Percentiles rank a stretch among this genome's conserved stretches.
Conservation (phyloP, 78 protist species). For the Dictyostelium capitatum region DNA sequence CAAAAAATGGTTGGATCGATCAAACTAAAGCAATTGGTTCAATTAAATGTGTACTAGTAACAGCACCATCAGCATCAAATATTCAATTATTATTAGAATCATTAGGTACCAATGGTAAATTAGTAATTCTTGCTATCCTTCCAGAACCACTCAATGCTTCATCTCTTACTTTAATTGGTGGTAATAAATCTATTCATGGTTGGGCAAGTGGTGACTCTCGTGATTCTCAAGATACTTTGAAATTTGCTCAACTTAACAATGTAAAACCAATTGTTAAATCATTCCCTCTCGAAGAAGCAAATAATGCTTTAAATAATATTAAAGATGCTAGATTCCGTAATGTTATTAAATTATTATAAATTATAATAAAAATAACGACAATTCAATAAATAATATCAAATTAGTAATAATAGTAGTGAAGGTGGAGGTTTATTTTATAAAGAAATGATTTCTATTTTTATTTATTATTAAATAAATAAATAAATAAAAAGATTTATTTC, state of each 20-base stretch:
- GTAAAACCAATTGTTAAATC: constrained; percentile 19
- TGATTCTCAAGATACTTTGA: constrained; percentile 27
- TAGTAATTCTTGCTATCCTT: background rate
- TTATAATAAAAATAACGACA: background rate
- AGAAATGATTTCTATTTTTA: no score
- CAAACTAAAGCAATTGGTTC: background rate
- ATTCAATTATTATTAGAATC: background rate
- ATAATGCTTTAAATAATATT: background rate
- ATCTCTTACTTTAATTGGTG: background rate
- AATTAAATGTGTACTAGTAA: background rate
- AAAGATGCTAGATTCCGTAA: constrained; percentile 30
- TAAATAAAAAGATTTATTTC: no score
- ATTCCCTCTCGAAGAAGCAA: background rate
- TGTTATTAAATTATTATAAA: background rate
- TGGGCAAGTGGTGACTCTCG: constrained; percentile 13
- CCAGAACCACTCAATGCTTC: background rate
- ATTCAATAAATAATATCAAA: no score
- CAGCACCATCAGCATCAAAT: background rate
- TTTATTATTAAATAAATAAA: no score
- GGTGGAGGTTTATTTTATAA: no score
- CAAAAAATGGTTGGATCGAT: background rate
- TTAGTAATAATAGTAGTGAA: no score
- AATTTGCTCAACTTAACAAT: background rate
- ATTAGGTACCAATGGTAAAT: constrained; percentile 11
- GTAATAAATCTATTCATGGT: background rate